These are phyloP conservation scores for Tricholoma bakamatsutake DNA, from an alignment of 768 basidiomycete genomes.

Conservation along the genomic window DNA sequence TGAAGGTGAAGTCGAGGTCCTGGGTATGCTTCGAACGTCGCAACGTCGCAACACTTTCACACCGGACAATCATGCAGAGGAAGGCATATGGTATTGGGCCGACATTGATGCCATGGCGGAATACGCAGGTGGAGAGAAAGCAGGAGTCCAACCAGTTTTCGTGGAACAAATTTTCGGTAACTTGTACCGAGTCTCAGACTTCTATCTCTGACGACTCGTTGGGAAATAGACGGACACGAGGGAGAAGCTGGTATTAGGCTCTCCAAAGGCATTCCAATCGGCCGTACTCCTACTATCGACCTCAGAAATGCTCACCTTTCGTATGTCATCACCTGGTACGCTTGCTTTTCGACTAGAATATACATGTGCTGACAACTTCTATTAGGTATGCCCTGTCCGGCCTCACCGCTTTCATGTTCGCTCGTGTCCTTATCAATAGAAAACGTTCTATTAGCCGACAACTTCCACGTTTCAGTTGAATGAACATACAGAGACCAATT, in stretches of 20 bases:
- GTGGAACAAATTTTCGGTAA: slow-evolving; percentile 89
- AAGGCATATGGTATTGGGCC: slow-evolving; percentile 89
- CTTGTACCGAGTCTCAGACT: slow-evolving; percentile 15
- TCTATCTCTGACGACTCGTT: not conserved
- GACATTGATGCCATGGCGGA: slow-evolving; percentile 80
- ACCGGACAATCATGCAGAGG: slow-evolving; percentile 77
- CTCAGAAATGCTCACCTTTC: slow-evolving; percentile 91
- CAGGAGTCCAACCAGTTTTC: slow-evolving; percentile 79
- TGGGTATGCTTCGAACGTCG: slow-evolving; percentile 84
- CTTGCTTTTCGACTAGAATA: not conserved
- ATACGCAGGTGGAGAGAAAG: slow-evolving; percentile 64
- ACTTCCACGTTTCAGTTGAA: slow-evolving; percentile 49
- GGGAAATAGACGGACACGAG: slow-evolving; percentile 68
- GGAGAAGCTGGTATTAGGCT: slow-evolving; percentile 61
- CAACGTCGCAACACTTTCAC: slow-evolving; percentile 76
- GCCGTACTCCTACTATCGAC: slow-evolving; percentile 77
- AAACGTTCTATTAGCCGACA: slow-evolving; percentile 40
- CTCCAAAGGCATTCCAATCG: slow-evolving; percentile 76
- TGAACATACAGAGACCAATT: not conserved
- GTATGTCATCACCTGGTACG: slow-evolving; percentile 92
- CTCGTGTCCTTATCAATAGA: slow-evolving; percentile 55
- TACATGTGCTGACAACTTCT: not conserved
- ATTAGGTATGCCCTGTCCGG: slow-evolving; percentile 87
- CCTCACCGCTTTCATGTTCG: slow-evolving; percentile 81
- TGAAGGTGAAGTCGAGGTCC: slow-evolving; percentile 58